These are phyloP conservation scores for Platismatia glauca DNA, from an alignment of 495 filamentous ascomycete genomes.

Conservation along the genomic window DNA sequence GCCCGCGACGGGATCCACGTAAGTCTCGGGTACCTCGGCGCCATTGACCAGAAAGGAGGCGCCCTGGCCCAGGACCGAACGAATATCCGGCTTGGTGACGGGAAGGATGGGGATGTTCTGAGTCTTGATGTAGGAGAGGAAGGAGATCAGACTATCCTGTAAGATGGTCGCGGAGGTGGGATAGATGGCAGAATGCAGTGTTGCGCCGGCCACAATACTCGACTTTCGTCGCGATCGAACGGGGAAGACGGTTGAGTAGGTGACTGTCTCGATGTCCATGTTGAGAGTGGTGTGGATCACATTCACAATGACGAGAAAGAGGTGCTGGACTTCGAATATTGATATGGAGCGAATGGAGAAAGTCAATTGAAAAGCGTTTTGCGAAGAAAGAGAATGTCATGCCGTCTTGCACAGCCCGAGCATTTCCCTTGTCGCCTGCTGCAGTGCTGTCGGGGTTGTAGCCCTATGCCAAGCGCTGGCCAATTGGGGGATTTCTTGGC, in stretches of 20 bases:
- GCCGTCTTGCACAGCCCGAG: not conserved
- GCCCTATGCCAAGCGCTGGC: too few relatives aligned
- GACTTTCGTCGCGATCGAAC: slow-evolving; percentile 18
- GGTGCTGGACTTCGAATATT: too few relatives aligned
- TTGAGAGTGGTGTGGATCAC: not conserved
- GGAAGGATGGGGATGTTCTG: slow-evolving; percentile 26
- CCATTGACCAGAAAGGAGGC: slow-evolving; percentile 28
- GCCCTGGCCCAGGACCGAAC: slow-evolving; percentile 25
- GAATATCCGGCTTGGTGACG: slow-evolving; percentile 24
- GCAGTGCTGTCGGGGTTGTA: too few relatives aligned
- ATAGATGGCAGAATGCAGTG: slow-evolving; percentile 24
- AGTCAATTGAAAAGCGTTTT: not conserved
- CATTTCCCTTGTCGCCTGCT: not conserved
- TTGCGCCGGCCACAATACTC: slow-evolving; percentile 22
- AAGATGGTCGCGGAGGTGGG: slow-evolving; percentile 16
- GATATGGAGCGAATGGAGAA: not conserved
- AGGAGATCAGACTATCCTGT: slow-evolving; percentile 25
- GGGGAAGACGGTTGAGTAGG: slow-evolving; percentile 4
- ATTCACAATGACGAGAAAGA: not conserved
- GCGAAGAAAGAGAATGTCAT: too few relatives aligned
- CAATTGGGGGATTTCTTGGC: too few relatives aligned
- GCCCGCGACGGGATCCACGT: slow-evolving; percentile 23
- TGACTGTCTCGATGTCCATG: slow-evolving; percentile 10
- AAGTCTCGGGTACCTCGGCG: slow-evolving; percentile 23
- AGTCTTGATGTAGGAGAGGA: slow-evolving; percentile 27